phyloP scores from a whole-genome alignment of 2,329 filamentous ascomycete genomes.

The Coniochaeta sp. region DNA sequence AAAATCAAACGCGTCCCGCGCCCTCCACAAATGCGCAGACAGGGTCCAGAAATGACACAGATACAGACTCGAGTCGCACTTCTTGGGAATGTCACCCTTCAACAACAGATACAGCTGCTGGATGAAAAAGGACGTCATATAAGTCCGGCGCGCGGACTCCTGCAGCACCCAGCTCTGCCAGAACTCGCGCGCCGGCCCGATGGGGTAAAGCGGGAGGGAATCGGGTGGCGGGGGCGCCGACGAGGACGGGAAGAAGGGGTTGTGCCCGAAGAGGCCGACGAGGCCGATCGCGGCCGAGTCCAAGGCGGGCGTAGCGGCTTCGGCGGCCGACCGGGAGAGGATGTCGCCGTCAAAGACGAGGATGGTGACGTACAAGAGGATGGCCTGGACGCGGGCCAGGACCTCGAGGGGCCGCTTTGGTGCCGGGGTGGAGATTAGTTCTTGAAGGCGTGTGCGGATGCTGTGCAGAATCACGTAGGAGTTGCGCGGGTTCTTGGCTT shows the following conservation, averaged over 20 bases:
- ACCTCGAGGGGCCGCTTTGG: conserved; percentile 19
- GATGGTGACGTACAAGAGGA: conserved; percentile 38
- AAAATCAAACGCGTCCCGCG: conserved; percentile 26
- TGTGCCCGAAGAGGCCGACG: conserved; percentile 16
- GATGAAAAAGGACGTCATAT: conserved; percentile 40
- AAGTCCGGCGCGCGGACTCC: conserved; percentile 45
- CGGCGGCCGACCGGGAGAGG: conserved; percentile 21
- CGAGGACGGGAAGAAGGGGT: background rate
- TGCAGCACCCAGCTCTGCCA: conserved; percentile 46
- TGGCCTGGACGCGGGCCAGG: conserved; percentile 31
- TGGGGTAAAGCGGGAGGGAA: conserved; percentile 22
- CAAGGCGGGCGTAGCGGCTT: conserved; percentile 19
- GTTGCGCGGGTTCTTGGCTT: conserved; percentile 40
- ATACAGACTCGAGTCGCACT: conserved; percentile 21
- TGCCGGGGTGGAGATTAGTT: conserved; percentile 28
- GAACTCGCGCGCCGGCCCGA: conserved; percentile 32
- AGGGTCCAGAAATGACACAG: conserved; percentile 30
- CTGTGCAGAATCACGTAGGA: conserved; percentile 37
- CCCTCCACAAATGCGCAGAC: conserved; percentile 29
- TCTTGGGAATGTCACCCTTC: conserved; percentile 14
- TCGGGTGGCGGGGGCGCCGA: conserved; percentile 9
- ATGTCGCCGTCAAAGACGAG: conserved; percentile 35
- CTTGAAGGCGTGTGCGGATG: conserved; percentile 34
- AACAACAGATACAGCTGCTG: conserved; percentile 27
- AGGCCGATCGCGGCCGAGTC: conserved; percentile 25